A percentile compares a stretch with the other conserved stretches of the same genome.
These are phyloP conservation scores for Oehlia diaphana DNA, from an alignment of 192 early-diverging fungal species.

Conservation along the genomic window DNA sequence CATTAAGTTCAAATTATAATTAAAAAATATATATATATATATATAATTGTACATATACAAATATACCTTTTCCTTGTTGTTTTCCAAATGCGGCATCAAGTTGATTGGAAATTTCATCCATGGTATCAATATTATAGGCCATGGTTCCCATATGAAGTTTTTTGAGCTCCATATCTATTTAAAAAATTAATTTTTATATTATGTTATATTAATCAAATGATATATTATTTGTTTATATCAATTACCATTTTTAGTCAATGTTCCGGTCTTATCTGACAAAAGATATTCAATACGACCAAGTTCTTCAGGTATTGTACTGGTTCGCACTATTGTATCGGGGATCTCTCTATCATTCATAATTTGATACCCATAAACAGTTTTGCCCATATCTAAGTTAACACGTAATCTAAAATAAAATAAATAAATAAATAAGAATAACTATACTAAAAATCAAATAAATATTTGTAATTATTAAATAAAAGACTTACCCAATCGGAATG, in stretches of 20 bases:
- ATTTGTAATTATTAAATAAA: not conserved
- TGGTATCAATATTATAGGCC: conserved; percentile 86
- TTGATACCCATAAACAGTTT: conserved; percentile 85
- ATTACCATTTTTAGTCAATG: conserved; percentile 87
- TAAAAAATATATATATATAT: not conserved
- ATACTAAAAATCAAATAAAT: conserved; percentile 15
- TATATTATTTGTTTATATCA: not conserved
- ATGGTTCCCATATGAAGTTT: conserved; percentile 95
- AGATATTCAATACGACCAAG: conserved; percentile 92
- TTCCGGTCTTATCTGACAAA: conserved; percentile 95
- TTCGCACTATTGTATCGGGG: conserved; percentile 84
- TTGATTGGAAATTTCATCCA: conserved; percentile 82
- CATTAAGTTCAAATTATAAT: not conserved
- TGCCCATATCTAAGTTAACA: conserved; percentile 97
- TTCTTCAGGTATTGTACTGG: conserved; percentile 94
- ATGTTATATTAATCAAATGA: not conserved
- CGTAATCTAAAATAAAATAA: conserved; percentile 55
- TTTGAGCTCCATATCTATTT: conserved; percentile 92
- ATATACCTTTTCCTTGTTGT: conserved; percentile 34
- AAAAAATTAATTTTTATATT: not conserved
- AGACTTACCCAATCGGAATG: conserved; percentile 79
- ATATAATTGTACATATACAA: not conserved
- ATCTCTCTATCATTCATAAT: conserved; percentile 90
- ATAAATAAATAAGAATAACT: not conserved
- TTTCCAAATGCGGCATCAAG: conserved; percentile 55